These are phyloP conservation scores for Euphorbia celastroides DNA, from an alignment of 441 rosid genomes.

Conservation along the genomic window DNA sequence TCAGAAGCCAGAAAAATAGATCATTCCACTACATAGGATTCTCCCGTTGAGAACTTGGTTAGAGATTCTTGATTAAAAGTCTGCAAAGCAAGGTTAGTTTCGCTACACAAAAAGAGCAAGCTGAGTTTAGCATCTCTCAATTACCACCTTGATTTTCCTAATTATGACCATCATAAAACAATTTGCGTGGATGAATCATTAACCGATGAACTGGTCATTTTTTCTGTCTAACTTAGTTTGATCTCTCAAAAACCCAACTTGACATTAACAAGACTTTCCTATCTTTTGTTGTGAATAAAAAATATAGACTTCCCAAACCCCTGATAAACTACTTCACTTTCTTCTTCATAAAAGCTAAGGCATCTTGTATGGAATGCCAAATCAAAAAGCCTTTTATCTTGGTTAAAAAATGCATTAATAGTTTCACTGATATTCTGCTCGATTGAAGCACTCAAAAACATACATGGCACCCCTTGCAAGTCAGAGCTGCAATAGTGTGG, in stretches of 20 bases:
- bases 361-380: too few species aligned
- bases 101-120: too few species aligned
- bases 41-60: not conserved
- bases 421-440: not conserved
- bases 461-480: not conserved
- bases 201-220: not conserved
- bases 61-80: not conserved
- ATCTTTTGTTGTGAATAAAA: not conserved
- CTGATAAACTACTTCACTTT: not conserved
- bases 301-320: not conserved
- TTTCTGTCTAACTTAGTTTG: not conserved
- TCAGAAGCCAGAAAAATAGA: conserved; percentile 1
- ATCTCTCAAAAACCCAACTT: not conserved
- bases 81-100: not conserved
- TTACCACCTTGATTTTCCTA: not conserved
- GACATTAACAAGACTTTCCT: not conserved
- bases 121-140: not conserved
- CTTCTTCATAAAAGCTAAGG: not conserved
- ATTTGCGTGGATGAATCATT: not conserved
- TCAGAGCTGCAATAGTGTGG: too few species aligned
- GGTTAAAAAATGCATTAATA: not conserved
- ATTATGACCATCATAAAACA: too few species aligned
- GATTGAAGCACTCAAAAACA: not conserved
- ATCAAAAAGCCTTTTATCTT: not conserved
- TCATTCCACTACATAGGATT: not conserved